Percentiles rank a stretch among this genome's conserved stretches.
Evolutionary conservation across 2,329 filamentous ascomycete species (phyloP).

Genomic region (Fusarium solani-melongenae): DNA sequence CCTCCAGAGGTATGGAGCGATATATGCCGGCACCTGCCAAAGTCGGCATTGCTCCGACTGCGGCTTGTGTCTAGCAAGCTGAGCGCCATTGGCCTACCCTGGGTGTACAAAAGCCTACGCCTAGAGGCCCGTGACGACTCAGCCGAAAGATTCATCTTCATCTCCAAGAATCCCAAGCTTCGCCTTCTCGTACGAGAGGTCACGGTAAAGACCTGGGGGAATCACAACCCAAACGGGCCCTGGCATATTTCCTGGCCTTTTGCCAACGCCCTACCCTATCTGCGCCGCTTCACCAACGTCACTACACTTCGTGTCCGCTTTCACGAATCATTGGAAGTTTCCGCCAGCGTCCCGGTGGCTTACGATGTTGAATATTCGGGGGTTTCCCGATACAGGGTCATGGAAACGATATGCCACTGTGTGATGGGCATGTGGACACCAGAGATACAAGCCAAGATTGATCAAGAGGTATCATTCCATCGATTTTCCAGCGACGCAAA

Average conservation of each 20-base stretch:
- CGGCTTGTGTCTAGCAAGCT: conserved; percentile 16
- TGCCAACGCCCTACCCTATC: conserved; percentile 13
- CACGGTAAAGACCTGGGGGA: conserved; percentile 23
- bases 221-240: background rate
- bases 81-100: background rate
- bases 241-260: conserved; percentile 1
- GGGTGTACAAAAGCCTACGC: background rate
- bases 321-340: background rate
- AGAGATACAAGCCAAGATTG: background rate
- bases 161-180: conserved; percentile 10
- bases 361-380: background rate
- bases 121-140: conserved; percentile 15
- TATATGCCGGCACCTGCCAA: conserved; percentile 6
- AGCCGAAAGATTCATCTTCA: conserved; percentile 10
- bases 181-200: conserved; percentile 17
- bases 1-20: conserved; percentile 23
- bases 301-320: conserved; percentile 10
- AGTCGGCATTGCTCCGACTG: background rate
- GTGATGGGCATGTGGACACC: conserved; percentile 14
- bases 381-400: conserved; percentile 4
- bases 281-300: conserved; percentile 1
- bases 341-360: background rate
- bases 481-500: background rate
- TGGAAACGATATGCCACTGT: conserved; percentile 21
- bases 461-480: background rate